phyloP scores from a whole-genome alignment of 192 early-diverging fungal genomes.

The Spinellus fusiger region DNA sequence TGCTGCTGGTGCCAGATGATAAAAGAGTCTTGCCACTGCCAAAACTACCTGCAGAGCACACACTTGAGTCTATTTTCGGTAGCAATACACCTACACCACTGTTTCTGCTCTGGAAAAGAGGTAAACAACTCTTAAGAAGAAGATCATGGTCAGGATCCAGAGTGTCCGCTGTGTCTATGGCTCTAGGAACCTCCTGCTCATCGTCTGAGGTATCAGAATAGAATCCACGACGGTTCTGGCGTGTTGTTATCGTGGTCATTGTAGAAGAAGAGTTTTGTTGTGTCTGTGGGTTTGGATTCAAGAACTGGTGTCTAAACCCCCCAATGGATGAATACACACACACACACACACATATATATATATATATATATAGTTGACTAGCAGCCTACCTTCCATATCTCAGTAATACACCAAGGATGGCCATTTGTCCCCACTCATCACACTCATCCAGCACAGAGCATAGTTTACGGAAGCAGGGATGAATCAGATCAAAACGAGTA shows the following conservation, averaged over 20 bases:
- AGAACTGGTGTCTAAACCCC: conserved; percentile 39
- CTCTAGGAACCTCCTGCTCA: background rate
- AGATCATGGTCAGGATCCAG: conserved; percentile 81
- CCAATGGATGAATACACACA: background rate
- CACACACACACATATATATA: background rate
- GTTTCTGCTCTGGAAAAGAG: conserved; percentile 81
- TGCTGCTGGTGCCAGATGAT: conserved; percentile 54
- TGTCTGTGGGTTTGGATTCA: conserved; percentile 50
- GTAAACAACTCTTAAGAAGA: conserved; percentile 57
- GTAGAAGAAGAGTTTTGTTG: conserved; percentile 1
- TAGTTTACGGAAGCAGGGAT: conserved; percentile 82
- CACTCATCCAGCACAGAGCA: conserved; percentile 80
- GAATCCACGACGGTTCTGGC: conserved; percentile 34
- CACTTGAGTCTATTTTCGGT: background rate
- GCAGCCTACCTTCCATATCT: conserved; percentile 64
- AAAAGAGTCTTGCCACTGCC: conserved; percentile 59
- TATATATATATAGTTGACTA: background rate
- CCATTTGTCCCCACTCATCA: conserved; percentile 96
- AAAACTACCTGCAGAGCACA: conserved; percentile 50
- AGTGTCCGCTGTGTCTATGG: conserved; percentile 17
- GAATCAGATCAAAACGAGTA: conserved; percentile 76
- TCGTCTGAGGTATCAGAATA: conserved; percentile 27
- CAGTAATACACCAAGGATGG: conserved; percentile 70
- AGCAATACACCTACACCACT: conserved; percentile 51
- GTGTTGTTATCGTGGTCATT: background rate